Evolutionary conservation across 2,329 filamentous ascomycete species (phyloP), one percentile per base, ranked within the genome.

Genomic region (Fusarium redolens): DNA sequence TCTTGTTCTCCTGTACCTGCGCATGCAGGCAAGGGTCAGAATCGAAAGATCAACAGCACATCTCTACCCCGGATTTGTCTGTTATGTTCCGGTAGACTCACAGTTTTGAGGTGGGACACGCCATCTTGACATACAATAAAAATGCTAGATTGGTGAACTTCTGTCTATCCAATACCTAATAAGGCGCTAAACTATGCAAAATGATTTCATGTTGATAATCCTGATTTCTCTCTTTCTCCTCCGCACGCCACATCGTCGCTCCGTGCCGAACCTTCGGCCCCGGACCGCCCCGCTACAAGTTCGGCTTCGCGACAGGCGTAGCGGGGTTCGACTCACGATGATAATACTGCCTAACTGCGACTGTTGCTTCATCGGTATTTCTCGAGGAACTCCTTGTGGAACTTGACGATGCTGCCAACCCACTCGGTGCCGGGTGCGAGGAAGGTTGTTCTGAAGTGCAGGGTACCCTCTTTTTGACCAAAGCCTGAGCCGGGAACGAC

Each of bases 371-470:
- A 90, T 75, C 85, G 82, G 81, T 89, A 98, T 88, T 97, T 90
- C 56, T 92, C 88, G 91, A 98, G 93, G 79, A 99, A 99, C 70
- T 93, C 91, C 83, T 91, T 85, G 85, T 99, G 96, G 85, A 99
- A 99, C 83, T 94, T 93, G 76, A 92, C 90, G 76, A 98, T 94
- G 74, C 92, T 89, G 55, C 92, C 91, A 11, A 97, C 92, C 96
- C 96, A 99, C 77, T 97, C 95, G 3, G 96, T 98, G 18, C 96
- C 96, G 1, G 96, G 96, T 1, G 96, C 96, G 44, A 99, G 86
- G 88, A 99, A 99, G 2, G 96, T 99, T 7, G 96, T 99, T 71
- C 96, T 88, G 88, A 99, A 97, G 85, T 99, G 96, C 79, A 96
- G 86, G 1, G 93, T 96, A 77, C 92, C 92, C 78, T 96, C 93